phyloP scores from a whole-genome alignment of 148 eudicot species.

The Camellia sinensis region DNA sequence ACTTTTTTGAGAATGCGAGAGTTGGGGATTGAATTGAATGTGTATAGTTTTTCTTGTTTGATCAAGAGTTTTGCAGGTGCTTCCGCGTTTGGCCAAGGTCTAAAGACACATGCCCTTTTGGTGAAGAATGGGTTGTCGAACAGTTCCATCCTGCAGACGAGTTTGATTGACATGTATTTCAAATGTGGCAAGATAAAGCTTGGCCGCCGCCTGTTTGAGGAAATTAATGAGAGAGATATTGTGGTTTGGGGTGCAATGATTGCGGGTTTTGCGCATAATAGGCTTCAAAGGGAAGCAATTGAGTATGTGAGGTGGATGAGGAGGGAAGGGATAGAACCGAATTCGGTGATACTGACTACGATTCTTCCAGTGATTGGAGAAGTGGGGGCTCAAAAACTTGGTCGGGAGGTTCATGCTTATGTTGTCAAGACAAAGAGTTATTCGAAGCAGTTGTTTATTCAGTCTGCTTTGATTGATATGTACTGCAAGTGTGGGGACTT shows the following conservation, averaged over 20 bases:
- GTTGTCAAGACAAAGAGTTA: conserved; percentile 62
- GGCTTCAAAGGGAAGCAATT: conserved; percentile 51
- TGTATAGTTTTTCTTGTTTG: conserved; percentile 75
- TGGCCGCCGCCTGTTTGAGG: conserved; percentile 64
- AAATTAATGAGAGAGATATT: conserved; percentile 65
- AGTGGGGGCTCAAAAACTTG: conserved; percentile 47
- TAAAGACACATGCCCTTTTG: conserved; percentile 67
- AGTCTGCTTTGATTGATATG: conserved; percentile 83
- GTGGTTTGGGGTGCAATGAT: conserved; percentile 90
- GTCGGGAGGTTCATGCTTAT: conserved; percentile 78
- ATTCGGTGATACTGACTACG: conserved; percentile 68
- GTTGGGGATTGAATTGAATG: conserved; percentile 71
- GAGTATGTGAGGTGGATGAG: conserved; percentile 62
- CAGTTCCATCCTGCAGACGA: conserved; percentile 51
- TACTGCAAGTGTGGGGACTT: conserved; percentile 91
- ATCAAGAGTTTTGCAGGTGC: conserved; percentile 82
- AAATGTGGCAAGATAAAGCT: conserved; percentile 81
- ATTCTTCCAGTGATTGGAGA: conserved; percentile 75
- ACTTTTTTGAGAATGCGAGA: conserved; percentile 60
- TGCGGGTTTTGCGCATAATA: conserved; percentile 80
- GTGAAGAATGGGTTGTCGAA: conserved; percentile 70
- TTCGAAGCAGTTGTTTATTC: conserved; percentile 60
- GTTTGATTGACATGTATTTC: conserved; percentile 86
- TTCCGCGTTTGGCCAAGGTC: conserved; percentile 55
- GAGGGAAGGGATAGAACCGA: conserved; percentile 47